A percentile compares a stretch with the other conserved stretches of the same genome.
Conservation (phyloP, 2,329 filamentous ascomycete species). For the Byssoonygena ceratinophila region DNA sequence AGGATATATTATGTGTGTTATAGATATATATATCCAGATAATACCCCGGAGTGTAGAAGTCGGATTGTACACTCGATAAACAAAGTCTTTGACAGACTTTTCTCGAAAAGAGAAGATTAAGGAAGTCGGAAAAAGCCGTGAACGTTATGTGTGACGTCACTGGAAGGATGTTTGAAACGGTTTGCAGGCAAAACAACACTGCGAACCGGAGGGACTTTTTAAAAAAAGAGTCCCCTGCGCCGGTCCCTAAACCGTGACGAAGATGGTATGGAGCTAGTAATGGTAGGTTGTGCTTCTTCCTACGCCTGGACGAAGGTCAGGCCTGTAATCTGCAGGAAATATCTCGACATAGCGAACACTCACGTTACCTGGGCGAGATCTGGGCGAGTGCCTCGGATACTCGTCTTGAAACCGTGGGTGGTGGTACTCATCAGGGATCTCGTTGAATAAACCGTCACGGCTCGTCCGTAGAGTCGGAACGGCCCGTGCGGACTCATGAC, state of each 20-base stretch:
- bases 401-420: neutral
- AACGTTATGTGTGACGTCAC: neutral
- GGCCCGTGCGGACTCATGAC: conserved; percentile 3
- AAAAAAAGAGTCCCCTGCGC: neutral
- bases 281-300: too few relatives aligned
- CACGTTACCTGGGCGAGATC: neutral
- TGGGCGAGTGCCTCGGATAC: neutral
- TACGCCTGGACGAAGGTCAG: neutral
- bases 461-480: conserved; percentile 6
- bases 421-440: neutral
- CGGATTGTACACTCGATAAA: neutral
- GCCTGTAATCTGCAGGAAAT: neutral
- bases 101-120: neutral
- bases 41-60: neutral
- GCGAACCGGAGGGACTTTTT: neutral
- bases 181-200: too few relatives aligned
- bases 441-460: conserved; percentile 8
- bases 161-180: too few relatives aligned
- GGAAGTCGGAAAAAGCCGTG: neutral
- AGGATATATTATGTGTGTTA: too few relatives aligned
- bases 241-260: too few relatives aligned
- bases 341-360: neutral
- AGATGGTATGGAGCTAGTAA: neutral
- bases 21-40: neutral
- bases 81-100: neutral